A percentile compares a stretch with the other conserved stretches of the same genome.
These are phyloP conservation scores for Kernera saxatilis DNA, from an alignment of 345 rosid genomes.

Conservation along the genomic window DNA sequence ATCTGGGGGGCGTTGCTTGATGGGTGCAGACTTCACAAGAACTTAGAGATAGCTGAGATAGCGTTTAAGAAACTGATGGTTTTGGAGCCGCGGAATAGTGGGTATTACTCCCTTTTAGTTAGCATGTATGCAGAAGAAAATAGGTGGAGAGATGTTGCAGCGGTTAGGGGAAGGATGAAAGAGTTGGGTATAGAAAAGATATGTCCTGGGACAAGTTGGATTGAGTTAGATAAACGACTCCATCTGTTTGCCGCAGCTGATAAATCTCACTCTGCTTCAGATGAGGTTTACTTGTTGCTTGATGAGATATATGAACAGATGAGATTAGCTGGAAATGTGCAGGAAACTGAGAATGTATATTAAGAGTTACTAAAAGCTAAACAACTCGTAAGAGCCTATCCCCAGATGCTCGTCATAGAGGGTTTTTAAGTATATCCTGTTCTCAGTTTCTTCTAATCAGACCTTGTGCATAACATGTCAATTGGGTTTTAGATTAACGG, in stretches of 20 bases:
- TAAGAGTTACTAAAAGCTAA: conserved; percentile 3
- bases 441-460: too few relatives aligned
- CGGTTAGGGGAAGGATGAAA: conserved; percentile 52
- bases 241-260: conserved; percentile 64
- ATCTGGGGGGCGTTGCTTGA: conserved; percentile 73
- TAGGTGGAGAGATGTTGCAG: conserved; percentile 62
- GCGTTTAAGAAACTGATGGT: conserved; percentile 47
- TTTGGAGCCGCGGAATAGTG: conserved; percentile 64
- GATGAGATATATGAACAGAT: conserved; percentile 49
- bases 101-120: conserved; percentile 46
- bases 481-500: too few relatives aligned
- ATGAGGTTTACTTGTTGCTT: conserved; percentile 43
- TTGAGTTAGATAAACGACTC: conserved; percentile 43
- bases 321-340: conserved; percentile 32
- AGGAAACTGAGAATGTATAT: conserved; percentile 9
- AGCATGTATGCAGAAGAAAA: conserved; percentile 62
- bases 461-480: too few relatives aligned
- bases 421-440: too few relatives aligned
- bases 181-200: conserved; percentile 47
- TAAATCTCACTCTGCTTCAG: conserved; percentile 46
- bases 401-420: not conserved
- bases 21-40: conserved; percentile 63
- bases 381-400: not conserved
- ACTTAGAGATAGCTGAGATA: conserved; percentile 51
- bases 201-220: conserved; percentile 69